Evolutionary conservation across 2,329 filamentous ascomycete genomes (phyloP).

Genomic region (Dothideomycetes sp.): DNA sequence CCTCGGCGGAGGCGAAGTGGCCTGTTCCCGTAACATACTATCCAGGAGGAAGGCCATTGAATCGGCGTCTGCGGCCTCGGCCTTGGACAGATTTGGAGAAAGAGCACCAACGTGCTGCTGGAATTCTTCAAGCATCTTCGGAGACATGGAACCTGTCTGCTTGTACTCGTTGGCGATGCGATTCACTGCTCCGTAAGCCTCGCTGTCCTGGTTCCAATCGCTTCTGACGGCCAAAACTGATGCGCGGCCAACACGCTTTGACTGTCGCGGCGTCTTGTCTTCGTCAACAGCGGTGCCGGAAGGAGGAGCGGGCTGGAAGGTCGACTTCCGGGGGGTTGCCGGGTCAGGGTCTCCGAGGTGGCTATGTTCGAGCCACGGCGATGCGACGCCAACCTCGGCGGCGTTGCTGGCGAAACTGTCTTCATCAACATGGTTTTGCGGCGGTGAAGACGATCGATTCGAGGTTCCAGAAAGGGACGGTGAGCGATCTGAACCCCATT

Average conservation of each 20-base stretch:
- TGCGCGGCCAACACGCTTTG: slow-evolving; percentile 2
- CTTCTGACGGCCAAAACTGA: slow-evolving; percentile 5
- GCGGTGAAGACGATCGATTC: slow-evolving; percentile 2
- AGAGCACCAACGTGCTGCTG: slow-evolving; percentile 25
- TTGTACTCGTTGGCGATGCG: slow-evolving; percentile 24
- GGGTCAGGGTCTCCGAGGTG: slow-evolving; percentile 16
- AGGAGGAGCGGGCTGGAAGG: background rate
- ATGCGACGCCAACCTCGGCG: slow-evolving; percentile 5
- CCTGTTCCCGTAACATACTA: slow-evolving; percentile 18
- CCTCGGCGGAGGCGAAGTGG: background rate
- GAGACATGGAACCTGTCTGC: slow-evolving; percentile 22
- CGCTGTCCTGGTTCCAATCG: slow-evolving; percentile 9
- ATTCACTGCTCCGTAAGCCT: slow-evolving; percentile 8
- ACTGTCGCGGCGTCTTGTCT: slow-evolving; percentile 12
- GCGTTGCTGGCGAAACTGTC: slow-evolving; percentile 12
- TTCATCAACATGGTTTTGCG: slow-evolving; percentile 1
- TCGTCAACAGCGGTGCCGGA: slow-evolving; percentile 1
- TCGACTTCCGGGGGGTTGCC: slow-evolving; percentile 22
- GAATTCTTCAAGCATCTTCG: slow-evolving; percentile 26
- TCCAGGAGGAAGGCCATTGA: slow-evolving; percentile 28
- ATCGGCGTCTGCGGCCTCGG: slow-evolving; percentile 25
- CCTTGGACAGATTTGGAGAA: slow-evolving; percentile 20
- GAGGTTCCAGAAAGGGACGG: too few species aligned
- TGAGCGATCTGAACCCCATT: too few species aligned
- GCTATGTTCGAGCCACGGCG: slow-evolving; percentile 6